Conservation (phyloP, 768 basidiomycete genomes). For the Termitomyces sp. region DNA sequence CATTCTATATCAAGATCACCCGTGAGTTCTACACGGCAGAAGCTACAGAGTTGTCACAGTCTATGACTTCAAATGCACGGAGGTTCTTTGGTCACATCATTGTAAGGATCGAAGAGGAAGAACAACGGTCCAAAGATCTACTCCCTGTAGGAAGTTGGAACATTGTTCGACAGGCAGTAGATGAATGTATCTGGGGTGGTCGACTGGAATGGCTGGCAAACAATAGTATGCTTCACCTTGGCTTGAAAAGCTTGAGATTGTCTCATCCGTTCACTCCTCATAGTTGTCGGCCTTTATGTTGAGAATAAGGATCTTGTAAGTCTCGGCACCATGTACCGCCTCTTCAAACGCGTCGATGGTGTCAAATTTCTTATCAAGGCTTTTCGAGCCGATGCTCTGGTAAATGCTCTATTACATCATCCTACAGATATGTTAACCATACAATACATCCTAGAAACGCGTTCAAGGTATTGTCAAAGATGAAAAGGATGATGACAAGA, state of each 20-base stretch:
- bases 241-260: background rate
- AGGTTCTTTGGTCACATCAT: constrained; percentile 52
- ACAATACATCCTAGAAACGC: constrained; percentile 35
- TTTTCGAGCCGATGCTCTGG: constrained; percentile 63
- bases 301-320: constrained; percentile 38
- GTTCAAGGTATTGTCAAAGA: constrained; percentile 71
- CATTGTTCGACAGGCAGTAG: constrained; percentile 49
- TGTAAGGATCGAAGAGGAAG: constrained; percentile 53
- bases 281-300: constrained; percentile 57
- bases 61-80: constrained; percentile 38
- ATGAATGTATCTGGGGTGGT: constrained; percentile 46
- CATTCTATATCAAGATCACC: constrained; percentile 49
- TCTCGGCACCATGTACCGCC: constrained; percentile 52
- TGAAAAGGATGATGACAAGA: constrained; percentile 59
- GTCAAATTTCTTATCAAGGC: constrained; percentile 52
- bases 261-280: background rate
- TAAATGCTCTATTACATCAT: constrained; percentile 21
- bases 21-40: constrained; percentile 52
- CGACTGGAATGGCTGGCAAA: constrained; percentile 37
- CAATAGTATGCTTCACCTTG: constrained; percentile 22
- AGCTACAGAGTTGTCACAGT: constrained; percentile 35
- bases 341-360: constrained; percentile 58
- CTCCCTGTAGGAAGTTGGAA: constrained; percentile 49
- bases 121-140: constrained; percentile 46
- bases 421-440: background rate